Base-by-base conservation (phyloP, 768 basidiomycete species). In the Mycena maculata region DNA sequence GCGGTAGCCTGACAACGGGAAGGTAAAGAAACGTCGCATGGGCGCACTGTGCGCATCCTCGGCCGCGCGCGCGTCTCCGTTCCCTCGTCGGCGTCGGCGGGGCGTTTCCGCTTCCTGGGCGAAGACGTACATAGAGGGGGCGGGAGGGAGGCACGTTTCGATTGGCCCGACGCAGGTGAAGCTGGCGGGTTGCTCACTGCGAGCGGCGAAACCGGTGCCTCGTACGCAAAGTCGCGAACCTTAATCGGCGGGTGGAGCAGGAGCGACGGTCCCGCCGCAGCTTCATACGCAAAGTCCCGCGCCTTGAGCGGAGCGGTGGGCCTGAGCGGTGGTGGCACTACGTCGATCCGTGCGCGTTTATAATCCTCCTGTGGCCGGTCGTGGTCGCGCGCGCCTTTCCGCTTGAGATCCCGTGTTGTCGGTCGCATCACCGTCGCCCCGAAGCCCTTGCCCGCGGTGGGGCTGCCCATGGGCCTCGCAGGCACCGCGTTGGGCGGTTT, bases 381-480 rank as follows among this genome's bases (percentile, higher is more conserved):
- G 48, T 25, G 54, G 23, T 67, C 66, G 48, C 54, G 33, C 11
- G 57, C 66, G 13, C 54, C n/a, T 47, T 67, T 67, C 25, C 66
- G 60, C 41, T 67, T 67, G 39, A 67, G 60, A 20, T 22, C 44
- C 1, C 33, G 22, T 4, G 28, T 30, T 23, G 41, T n/a, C 20
- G 65, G 53, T 4, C 22, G n/a, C 28, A 50, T 28, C 31, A 61
- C 54, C 39, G 39, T 55, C 18, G 59, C 54, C 11, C 65, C 60
- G 31, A 67, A 57, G 9, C 54, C 54, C 38, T 20, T 50, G 2
- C 53, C 60, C 13, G 22, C n/a, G 20, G 44, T 6, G 18, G 33
- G 52, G 33, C 2, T 23, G 25, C 18, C 48, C 1, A 18, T 25
- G 18, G 23, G 22, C 16, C 42, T 53, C 6, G 15, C 15, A 36